Evolutionary conservation across 176 grass and related monocot species (phyloP).

Genomic region (Oryza coarctata): DNA sequence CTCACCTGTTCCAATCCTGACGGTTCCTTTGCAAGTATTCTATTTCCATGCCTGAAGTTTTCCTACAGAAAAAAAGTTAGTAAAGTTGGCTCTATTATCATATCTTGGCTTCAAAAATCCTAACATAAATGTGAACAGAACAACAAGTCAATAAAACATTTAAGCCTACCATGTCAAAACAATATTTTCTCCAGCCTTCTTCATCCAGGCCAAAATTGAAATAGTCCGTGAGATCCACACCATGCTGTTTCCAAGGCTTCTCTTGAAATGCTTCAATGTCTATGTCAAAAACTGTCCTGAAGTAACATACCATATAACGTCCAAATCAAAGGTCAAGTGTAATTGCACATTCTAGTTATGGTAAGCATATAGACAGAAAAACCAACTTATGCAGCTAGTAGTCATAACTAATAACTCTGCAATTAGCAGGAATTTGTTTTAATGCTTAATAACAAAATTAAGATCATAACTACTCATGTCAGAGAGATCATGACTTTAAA

Average conservation of each 20-base stretch:
- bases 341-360: slow-evolving; percentile 7
- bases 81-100: slow-evolving; percentile 7
- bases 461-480: neutral
- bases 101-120: slow-evolving; percentile 2
- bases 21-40: slow-evolving; percentile 35
- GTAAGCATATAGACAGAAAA: neutral
- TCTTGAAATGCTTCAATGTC: slow-evolving; percentile 69
- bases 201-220: slow-evolving; percentile 83
- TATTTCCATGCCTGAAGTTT: slow-evolving; percentile 36
- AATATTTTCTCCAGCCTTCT: slow-evolving; percentile 84
- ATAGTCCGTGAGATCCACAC: slow-evolving; percentile 60
- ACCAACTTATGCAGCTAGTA: neutral
- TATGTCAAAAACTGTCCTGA: slow-evolving; percentile 50
- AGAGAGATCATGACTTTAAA: neutral
- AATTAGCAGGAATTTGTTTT: neutral
- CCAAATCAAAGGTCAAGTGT: slow-evolving; percentile 20
- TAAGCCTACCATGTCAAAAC: slow-evolving; percentile 54
- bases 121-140: slow-evolving; percentile 6
- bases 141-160: neutral
- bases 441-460: neutral
- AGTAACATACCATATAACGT: slow-evolving; percentile 12
- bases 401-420: neutral
- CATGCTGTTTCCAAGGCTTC: slow-evolving; percentile 74
- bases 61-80: slow-evolving; percentile 36
- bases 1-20: slow-evolving; percentile 58